phyloP scores from a whole-genome alignment of 495 filamentous ascomycete species.

The Penicillium ucsense region DNA sequence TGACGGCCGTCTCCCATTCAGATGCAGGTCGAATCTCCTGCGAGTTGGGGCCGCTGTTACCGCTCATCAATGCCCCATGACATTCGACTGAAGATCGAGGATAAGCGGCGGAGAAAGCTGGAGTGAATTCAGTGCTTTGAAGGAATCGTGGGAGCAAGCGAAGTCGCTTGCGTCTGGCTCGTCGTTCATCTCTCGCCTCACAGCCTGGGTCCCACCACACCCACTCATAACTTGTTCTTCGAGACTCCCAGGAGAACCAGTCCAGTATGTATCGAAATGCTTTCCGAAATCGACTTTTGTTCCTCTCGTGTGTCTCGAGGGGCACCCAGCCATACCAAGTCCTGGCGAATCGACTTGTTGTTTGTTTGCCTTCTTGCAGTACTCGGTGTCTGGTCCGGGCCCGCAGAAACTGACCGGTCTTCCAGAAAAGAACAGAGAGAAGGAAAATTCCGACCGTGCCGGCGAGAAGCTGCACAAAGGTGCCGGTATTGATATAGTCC shows the following conservation, averaged over 20 bases:
- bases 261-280: slow-evolving; percentile 10
- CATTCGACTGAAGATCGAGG: slow-evolving; percentile 7
- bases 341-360: slow-evolving; percentile 26
- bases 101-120: slow-evolving; percentile 22
- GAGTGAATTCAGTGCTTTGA: slow-evolving; percentile 16
- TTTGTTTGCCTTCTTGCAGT: slow-evolving; percentile 20
- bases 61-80: slow-evolving; percentile 8
- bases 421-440: slow-evolving; percentile 33
- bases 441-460: slow-evolving; percentile 32
- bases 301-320: slow-evolving; percentile 20
- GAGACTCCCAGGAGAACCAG: slow-evolving; percentile 28
- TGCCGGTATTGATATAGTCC: slow-evolving; percentile 17
- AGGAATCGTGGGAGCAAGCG: slow-evolving; percentile 18
- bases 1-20: background rate
- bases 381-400: slow-evolving; percentile 26
- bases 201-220: slow-evolving; percentile 36
- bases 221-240: slow-evolving; percentile 26
- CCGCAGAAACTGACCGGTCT: slow-evolving; percentile 27
- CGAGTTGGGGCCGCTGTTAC: background rate
- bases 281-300: slow-evolving; percentile 17
- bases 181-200: slow-evolving; percentile 12
- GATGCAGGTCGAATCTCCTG: background rate
- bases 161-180: slow-evolving; percentile 3
- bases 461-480: slow-evolving; percentile 28
- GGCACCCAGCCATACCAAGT: slow-evolving; percentile 42